Evolutionary conservation across 306 rosid genomes (phyloP).

Genomic region (Gynostemma pentaphyllum): DNA sequence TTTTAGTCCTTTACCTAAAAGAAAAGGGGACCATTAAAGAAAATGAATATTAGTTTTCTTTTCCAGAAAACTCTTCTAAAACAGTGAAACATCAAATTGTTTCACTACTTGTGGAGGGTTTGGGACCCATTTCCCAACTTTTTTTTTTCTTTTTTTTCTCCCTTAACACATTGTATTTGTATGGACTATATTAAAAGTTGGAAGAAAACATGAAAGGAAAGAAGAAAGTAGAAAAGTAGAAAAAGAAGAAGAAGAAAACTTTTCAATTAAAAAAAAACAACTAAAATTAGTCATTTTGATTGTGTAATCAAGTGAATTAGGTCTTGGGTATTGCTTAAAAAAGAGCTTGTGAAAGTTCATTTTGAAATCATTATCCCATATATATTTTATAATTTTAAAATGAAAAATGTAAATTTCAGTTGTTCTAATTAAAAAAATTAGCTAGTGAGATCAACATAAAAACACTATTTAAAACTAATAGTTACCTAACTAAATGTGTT

Average conservation of each 20-base stretch:
- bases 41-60: background rate
- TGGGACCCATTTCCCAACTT: conserved; percentile 3
- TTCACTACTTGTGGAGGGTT: background rate
- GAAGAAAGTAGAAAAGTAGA: conserved; percentile 3
- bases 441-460: no score
- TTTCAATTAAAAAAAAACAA: no score
- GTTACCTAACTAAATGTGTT: no score
- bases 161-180: background rate
- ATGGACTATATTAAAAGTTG: background rate
- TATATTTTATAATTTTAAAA: no score
- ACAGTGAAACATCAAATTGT: background rate
- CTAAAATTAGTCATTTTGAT: no score
- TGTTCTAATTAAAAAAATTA: no score
- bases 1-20: conserved; percentile 3
- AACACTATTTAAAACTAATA: no score
- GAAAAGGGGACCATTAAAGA: conserved; percentile 1
- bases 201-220: background rate
- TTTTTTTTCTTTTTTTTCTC: conserved; percentile 3
- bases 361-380: no score
- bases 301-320: no score
- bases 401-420: no score
- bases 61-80: background rate
- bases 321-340: no score
- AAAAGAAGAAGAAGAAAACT: background rate
- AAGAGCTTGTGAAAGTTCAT: no score